Base-by-base conservation (phyloP, 495 filamentous ascomycete genomes). In the Bombardia bombarda region DNA sequence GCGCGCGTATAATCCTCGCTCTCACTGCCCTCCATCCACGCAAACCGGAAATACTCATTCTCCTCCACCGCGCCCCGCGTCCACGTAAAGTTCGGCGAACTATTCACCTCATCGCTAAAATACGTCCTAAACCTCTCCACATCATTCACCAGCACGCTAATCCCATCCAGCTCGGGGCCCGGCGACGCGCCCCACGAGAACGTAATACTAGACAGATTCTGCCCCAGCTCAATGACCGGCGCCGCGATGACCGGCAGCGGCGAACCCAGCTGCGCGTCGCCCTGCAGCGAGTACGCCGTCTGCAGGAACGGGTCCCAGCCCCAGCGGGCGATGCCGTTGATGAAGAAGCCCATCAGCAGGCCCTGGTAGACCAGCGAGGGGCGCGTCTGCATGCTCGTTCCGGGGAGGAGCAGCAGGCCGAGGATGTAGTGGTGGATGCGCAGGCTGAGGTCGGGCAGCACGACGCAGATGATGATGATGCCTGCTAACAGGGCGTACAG, bases 371-470 rank as follows among this genome's bases (percentile, higher is more conserved):
- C 59, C 19, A 95, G 57, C 1, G 77, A 80, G 0, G 82, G 79
- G 0, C 90, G 73, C 4, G 85, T 96, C 46, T 89, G 86, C 45
- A 95, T 74, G 31, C 82, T 80, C 0, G 90, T 95, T 0, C 88
- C 90, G 0, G 87, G 88, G 13, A 95, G 75, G 0, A 98, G 74
- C 0, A 78, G 55, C 3, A 96, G 67, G 14, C 84, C 89, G 7
- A 98, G 73, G 52, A 97, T 84, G 51, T 98, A 97, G 58, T 98
- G 92, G 53, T 97, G 93, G 43, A 97, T 89, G 9, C 92, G 77
- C 37, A 98, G 75, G 36, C 76, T 83, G n/a, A 94, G 79, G n/a
- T 77, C 76, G 0, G 92, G 89, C 9, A 95, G 63, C 0, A 78
- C 72, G 0, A 89, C 68, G 32, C 86, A 72, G 43, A 87, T 62